These are phyloP conservation scores for Backusella circina DNA, from an alignment of 192 early-diverging fungal genomes.

Conservation along the genomic window DNA sequence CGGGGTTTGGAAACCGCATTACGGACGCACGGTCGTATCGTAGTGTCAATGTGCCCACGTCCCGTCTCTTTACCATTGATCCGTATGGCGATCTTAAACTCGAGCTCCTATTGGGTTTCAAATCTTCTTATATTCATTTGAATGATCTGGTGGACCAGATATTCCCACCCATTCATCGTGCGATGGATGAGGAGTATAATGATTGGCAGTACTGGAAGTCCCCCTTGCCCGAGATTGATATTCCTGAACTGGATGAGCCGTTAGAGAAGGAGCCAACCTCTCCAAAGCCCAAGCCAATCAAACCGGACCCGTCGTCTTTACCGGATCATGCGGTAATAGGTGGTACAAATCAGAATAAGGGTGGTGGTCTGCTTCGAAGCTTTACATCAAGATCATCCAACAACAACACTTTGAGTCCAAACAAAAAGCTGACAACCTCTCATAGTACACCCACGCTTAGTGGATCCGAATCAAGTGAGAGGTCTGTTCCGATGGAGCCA, in stretches of 20 bases:
- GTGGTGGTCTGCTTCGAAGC: constrained; percentile 15
- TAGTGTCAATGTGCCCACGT: constrained; percentile 87
- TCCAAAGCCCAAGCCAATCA: constrained; percentile 24
- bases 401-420: too few species aligned
- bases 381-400: constrained; percentile 12
- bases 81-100: constrained; percentile 87
- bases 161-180: constrained; percentile 70
- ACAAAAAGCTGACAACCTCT: not conserved
- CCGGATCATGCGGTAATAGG: not conserved
- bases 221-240: constrained; percentile 48
- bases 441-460: not conserved
- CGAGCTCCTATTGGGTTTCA: constrained; percentile 82
- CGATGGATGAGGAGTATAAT: constrained; percentile 69
- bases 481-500: not conserved
- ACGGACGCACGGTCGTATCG: constrained; percentile 90
- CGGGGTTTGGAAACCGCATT: constrained; percentile 95
- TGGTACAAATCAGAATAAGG: not conserved
- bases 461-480: too few species aligned
- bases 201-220: constrained; percentile 84
- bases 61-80: constrained; percentile 97
- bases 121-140: constrained; percentile 86
- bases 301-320: constrained; percentile 14
- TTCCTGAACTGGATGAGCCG: constrained; percentile 30
- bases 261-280: constrained; percentile 10
- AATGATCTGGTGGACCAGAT: constrained; percentile 96